Evolutionary conservation across 148 eudicot genomes (phyloP), one percentile per base, ranked within the genome.

Genomic region (Rhododendron mucronatum): DNA sequence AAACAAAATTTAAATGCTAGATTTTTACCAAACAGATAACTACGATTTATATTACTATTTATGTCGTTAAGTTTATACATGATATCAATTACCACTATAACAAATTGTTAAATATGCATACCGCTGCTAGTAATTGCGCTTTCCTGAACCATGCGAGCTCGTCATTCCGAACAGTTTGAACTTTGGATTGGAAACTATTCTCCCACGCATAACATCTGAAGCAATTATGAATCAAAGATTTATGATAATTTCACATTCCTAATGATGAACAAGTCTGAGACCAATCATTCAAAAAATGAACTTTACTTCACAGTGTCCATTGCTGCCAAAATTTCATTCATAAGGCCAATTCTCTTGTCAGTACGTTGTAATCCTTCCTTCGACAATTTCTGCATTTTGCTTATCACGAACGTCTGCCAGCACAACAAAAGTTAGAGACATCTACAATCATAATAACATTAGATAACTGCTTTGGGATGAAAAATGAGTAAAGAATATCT

Each of bases 161-260:
- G n/a, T 96, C 98, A 87, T 86, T 84, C 84, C 99, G 91, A 84
- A 93, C 90, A 86, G 76, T 86, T 88, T 93, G 98, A 91, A 94
- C 98, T 93, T 95, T 96, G 55, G 90, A 79, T 86, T 91, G 95
- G 92, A 96, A 94, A 91, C 99, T 96, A 83, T 86, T 88, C 91
- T 96, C 99, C 99, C 99, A 96, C 78, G 99, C 99, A 91, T 94
- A 96, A 89, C 98, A 96, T 90, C 99, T 96, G 94, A 80, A 84
- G 18, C 88, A 87, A 28, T 51, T 81, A 78, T 89, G 37, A 57
- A 83, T 26, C 26, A 75, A 81, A 1, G 75, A 16, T n/a, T 45
- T 59, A 84, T 71, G 75, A 39, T 59, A 63, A 79, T 44, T 84
- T 15, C 81, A 74, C 85, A 47, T 26, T 69, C 47, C 55, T 86